Conservation (phyloP, 805 yeast species). For the Candida dendrica region DNA sequence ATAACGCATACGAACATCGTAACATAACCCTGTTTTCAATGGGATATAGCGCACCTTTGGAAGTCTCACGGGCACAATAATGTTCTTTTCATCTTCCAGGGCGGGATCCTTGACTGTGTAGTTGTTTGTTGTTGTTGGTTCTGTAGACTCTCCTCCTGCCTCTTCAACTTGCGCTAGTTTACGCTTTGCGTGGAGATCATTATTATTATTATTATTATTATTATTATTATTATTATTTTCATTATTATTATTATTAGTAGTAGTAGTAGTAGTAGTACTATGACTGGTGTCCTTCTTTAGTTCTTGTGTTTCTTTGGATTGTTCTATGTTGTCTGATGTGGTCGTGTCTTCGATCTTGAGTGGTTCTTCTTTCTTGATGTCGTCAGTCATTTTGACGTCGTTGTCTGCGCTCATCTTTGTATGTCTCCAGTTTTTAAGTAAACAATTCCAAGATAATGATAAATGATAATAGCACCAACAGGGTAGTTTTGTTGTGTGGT, state of each 20-base stretch:
- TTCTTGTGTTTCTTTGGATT: slow-evolving; percentile 51
- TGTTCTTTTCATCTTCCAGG: slow-evolving; percentile 18
- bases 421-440: too few species aligned
- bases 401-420: slow-evolving; percentile 5
- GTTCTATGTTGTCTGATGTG: slow-evolving; percentile 13
- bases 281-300: too few species aligned
- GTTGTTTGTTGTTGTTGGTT: background rate
- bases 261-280: too few species aligned
- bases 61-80: slow-evolving; percentile 48
- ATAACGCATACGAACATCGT: slow-evolving; percentile 95
- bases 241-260: too few species aligned
- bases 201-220: too few species aligned
- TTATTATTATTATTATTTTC: too few species aligned
- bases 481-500: too few species aligned
- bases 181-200: background rate
- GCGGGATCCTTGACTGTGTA: background rate
- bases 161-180: too few species aligned
- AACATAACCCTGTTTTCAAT: slow-evolving; percentile 86
- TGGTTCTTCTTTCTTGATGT: background rate
- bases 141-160: too few species aligned
- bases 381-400: slow-evolving; percentile 4
- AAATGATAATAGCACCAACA: too few species aligned
- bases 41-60: slow-evolving; percentile 70
- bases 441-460: too few species aligned
- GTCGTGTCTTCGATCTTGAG: background rate